Percentiles rank a stretch among this genome's conserved stretches.
Conservation (phyloP, 2,329 filamentous ascomycete species). For the Colletotrichum siamense region DNA sequence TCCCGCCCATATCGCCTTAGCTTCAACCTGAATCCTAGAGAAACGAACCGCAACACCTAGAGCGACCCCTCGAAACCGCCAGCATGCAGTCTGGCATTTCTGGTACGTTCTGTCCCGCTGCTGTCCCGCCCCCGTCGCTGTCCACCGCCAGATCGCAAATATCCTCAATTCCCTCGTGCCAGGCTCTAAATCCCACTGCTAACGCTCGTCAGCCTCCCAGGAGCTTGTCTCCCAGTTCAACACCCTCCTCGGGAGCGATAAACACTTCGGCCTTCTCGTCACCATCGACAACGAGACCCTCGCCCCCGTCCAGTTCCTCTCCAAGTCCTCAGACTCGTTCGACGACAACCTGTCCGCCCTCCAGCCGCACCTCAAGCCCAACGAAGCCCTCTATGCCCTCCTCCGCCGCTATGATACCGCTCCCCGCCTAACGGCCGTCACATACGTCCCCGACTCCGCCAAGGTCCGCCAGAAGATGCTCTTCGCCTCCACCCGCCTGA, state of each 20-base stretch:
- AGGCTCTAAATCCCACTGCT: not conserved
- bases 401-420: conserved; percentile 68
- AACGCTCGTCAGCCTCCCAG: conserved; percentile 64
- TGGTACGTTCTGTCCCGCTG: conserved; percentile 50
- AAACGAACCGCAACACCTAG: not conserved
- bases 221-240: conserved; percentile 80
- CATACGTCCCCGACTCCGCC: conserved; percentile 80
- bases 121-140: not conserved
- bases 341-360: conserved; percentile 68
- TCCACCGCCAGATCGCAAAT: not conserved
- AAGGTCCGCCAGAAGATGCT: conserved; percentile 88
- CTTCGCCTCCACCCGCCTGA: conserved; percentile 79
- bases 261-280: conserved; percentile 73
- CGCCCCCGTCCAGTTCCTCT: conserved; percentile 59
- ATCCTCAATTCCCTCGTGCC: not conserved
- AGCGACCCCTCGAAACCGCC: not conserved
- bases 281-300: conserved; percentile 75
- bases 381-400: conserved; percentile 75
- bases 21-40: not conserved
- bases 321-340: conserved; percentile 65
- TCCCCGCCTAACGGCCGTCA: conserved; percentile 71
- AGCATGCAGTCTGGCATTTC: conserved; percentile 81
- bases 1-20: no score
- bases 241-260: conserved; percentile 64
- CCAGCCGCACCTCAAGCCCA: conserved; percentile 66